Percentiles rank a stretch among this genome's conserved stretches.
Evolutionary conservation across 495 filamentous ascomycete genomes (phyloP).

Genomic region (Aspergillus biplanus): DNA sequence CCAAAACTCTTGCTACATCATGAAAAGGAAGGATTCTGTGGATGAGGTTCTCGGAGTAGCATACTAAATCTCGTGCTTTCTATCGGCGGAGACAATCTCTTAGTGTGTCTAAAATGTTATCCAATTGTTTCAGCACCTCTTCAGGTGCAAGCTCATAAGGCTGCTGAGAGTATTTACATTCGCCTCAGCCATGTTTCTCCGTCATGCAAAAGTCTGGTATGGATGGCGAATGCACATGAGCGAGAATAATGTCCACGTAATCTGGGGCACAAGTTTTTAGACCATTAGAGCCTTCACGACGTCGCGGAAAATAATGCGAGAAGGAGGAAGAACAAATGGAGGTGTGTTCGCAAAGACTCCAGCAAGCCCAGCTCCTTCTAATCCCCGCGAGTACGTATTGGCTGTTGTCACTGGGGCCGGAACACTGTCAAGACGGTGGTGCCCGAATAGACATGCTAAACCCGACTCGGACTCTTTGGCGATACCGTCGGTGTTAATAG

Average conservation of each 20-base stretch:
- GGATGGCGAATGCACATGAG: background rate
- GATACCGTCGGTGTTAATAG: slow-evolving; percentile 48
- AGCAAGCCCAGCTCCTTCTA: slow-evolving; percentile 67
- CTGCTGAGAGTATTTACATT: too few species aligned
- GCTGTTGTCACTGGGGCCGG: slow-evolving; percentile 23
- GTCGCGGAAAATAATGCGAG: slow-evolving; percentile 76
- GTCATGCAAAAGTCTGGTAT: too few species aligned
- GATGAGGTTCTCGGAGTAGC: too few species aligned
- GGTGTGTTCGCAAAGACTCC: slow-evolving; percentile 75
- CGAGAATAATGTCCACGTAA: background rate
- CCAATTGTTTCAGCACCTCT: too few species aligned
- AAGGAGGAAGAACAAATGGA: slow-evolving; percentile 74
- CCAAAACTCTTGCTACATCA: too few species aligned
- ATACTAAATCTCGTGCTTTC: too few species aligned
- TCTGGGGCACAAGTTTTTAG: slow-evolving; percentile 2
- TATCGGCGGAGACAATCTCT: too few species aligned
- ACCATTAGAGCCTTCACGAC: slow-evolving; percentile 53
- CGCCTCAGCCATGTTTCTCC: too few species aligned
- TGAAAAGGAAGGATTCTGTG: too few species aligned
- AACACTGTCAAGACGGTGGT: slow-evolving; percentile 24
- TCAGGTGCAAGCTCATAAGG: too few species aligned
- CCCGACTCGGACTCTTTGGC: slow-evolving; percentile 51
- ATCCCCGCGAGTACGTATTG: slow-evolving; percentile 52
- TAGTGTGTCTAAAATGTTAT: too few species aligned
- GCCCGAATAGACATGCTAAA: slow-evolving; percentile 54